Base-by-base conservation (phyloP, 2,329 filamentous ascomycete species). In the Ophiocordyceps unilateralis region DNA sequence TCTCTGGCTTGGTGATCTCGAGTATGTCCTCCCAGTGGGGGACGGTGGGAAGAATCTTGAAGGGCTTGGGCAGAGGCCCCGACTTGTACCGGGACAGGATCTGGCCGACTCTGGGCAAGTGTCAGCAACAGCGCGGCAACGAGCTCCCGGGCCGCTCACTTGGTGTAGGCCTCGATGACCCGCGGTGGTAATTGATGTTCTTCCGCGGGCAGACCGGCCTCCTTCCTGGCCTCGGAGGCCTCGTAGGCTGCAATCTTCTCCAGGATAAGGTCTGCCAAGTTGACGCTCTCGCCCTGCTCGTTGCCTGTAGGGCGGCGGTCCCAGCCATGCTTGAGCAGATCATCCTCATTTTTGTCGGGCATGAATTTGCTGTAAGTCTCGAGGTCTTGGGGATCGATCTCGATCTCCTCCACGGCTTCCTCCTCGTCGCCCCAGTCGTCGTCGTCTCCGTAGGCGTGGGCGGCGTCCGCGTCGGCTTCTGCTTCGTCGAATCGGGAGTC, bases 51-150 rank as follows among this genome's bases (percentile, higher is more conserved):
- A 98, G 73, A 49, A 96, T 87, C 64, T 96, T 96, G 72, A 98
- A 93, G 1, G 89, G 89, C 63, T 98, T 98, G 19, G 91, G 91
- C 26, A 98, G 72, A 50, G 89, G 89, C n/a, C 91, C 91, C 14
- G 83, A 89, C 64, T 93, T 94, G 68, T 94, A 96, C 49, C 89
- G 78, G 22, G 85, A 87, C 46, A 98, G 72, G 47, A 96, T 81
- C 50, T 88, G 70, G 47, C 88, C 89, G 52, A 94, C 80, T 65
- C 80, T 86, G 34, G 0, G 15, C 7, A 20, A 20, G 19, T 14
- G 40, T 54, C 47, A 56, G 51, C 37, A 34, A 30, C 7, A 1
- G 17, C 7, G 24, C 17, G 23, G 11, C 19, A 2, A 14, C 15
- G 20, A 7, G 5, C 19, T 4, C 5, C 12, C 12, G 28, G 9